These are phyloP conservation scores for Lanzia echinophila DNA, from an alignment of 2,329 filamentous ascomycete species.

Conservation along the genomic window DNA sequence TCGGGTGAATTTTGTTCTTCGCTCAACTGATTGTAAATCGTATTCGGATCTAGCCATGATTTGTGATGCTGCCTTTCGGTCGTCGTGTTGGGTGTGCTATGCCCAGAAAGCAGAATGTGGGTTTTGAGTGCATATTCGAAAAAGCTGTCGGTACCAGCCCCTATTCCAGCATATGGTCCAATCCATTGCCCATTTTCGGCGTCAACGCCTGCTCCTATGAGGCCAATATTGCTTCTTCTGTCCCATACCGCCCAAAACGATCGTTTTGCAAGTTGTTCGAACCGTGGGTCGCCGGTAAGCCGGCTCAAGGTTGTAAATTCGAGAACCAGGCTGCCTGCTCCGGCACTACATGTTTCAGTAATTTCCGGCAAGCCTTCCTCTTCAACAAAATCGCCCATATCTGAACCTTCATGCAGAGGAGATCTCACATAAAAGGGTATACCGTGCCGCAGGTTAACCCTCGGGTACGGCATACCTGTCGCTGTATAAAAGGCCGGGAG, in stretches of 20 bases:
- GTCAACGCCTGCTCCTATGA: slow-evolving; percentile 89
- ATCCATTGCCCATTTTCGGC: slow-evolving; percentile 88
- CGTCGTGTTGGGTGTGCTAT: slow-evolving; percentile 48
- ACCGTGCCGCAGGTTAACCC: slow-evolving; percentile 84
- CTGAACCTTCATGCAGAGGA: slow-evolving; percentile 58
- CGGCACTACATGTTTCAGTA: slow-evolving; percentile 94
- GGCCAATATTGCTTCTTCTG: slow-evolving; percentile 72
- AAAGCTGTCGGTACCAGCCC: slow-evolving; percentile 95
- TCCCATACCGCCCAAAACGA: slow-evolving; percentile 98
- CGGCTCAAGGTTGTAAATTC: slow-evolving; percentile 90
- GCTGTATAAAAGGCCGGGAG: slow-evolving; percentile 87
- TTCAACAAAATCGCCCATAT: slow-evolving; percentile 34
- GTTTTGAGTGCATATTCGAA: slow-evolving; percentile 98
- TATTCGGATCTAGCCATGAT: slow-evolving; percentile 57
- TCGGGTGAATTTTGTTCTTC: slow-evolving; percentile 65
- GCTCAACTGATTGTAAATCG: slow-evolving; percentile 51
- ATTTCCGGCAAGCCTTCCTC: slow-evolving; percentile 51
- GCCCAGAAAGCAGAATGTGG: slow-evolving; percentile 79
- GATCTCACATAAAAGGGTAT: slow-evolving; percentile 91
- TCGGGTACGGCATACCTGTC: slow-evolving; percentile 88
- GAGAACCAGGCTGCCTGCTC: slow-evolving; percentile 88
- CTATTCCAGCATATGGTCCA: slow-evolving; percentile 83
- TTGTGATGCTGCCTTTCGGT: slow-evolving; percentile 15
- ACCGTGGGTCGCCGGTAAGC: slow-evolving; percentile 78
- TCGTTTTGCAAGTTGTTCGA: slow-evolving; percentile 81